Percentiles rank a stretch among this genome's conserved stretches.
phyloP scores from a whole-genome alignment of 202 grass and related monocot species.

The Schoenoplectus tabernaemontani region DNA sequence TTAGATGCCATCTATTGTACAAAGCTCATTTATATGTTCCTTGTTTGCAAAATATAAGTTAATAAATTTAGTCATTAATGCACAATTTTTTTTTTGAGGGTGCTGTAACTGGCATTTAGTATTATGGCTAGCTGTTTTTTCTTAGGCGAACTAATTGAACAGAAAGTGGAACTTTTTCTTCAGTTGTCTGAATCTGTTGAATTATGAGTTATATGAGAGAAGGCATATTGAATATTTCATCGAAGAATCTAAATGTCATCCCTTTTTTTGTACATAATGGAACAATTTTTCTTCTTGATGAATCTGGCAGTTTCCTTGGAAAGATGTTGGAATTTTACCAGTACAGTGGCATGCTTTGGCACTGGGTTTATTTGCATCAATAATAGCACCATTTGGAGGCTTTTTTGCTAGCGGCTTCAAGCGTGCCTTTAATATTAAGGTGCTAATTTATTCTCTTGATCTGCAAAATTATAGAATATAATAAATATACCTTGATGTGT shows the following conservation, averaged over 20 bases:
- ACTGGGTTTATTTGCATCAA: slow-evolving; percentile 93
- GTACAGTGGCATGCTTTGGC: slow-evolving; percentile 97
- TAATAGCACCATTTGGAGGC: slow-evolving; percentile 98
- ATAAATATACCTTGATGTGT: too few relatives aligned
- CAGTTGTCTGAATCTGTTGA: neutral
- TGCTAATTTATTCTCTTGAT: too few relatives aligned
- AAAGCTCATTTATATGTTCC: neutral
- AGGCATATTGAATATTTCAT: neutral
- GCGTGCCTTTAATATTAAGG: slow-evolving; percentile 95
- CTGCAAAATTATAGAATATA: too few relatives aligned
- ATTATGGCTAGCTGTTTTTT: neutral
- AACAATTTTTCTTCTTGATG: slow-evolving; percentile 31
- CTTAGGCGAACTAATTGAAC: neutral
- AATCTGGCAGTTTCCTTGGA: slow-evolving; percentile 62
- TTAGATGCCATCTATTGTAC: neutral
- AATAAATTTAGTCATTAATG: neutral
- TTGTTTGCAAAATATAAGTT: neutral
- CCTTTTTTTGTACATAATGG: slow-evolving; percentile 21
- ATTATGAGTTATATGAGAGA: neutral
- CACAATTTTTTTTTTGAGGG: neutral
- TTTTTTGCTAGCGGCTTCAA: slow-evolving; percentile 99
- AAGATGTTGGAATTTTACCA: slow-evolving; percentile 72
- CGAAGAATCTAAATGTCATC: slow-evolving; percentile 7
- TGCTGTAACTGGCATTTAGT: neutral
- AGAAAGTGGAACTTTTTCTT: neutral